Percentiles rank a stretch among this genome's conserved stretches.
phyloP scores from a whole-genome alignment of 1,284 basidiomycete species.

The Leccinum holopus region DNA sequence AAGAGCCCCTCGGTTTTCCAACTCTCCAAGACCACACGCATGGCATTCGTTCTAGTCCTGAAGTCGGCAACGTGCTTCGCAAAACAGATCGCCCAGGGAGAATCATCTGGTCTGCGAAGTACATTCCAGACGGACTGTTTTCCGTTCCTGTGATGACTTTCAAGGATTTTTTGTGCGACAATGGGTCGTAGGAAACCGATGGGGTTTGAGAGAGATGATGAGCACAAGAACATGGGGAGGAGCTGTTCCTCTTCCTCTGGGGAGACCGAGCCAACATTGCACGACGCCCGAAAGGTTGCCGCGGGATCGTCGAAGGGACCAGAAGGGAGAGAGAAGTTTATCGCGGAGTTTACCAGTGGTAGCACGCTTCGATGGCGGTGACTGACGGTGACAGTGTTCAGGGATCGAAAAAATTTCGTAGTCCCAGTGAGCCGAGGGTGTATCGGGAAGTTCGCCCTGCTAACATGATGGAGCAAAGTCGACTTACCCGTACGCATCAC shows the following conservation, averaged over 20 bases:
- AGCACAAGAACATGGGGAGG: conserved; percentile 24
- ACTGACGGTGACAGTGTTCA: not conserved
- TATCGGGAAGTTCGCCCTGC: not conserved
- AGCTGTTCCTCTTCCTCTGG: conserved; percentile 21
- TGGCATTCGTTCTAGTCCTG: conserved; percentile 17
- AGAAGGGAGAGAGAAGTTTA: conserved; percentile 26
- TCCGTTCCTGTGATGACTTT: conserved; percentile 8
- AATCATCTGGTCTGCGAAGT: conserved; percentile 13
- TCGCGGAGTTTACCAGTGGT: conserved; percentile 24
- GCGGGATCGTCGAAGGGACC: conserved; percentile 23
- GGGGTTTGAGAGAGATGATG: conserved; percentile 13
- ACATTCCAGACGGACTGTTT: conserved; percentile 21
- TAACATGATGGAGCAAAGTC: not conserved
- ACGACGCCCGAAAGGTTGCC: conserved; percentile 21
- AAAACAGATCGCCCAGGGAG: conserved; percentile 26
- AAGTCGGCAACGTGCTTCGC: conserved; percentile 18
- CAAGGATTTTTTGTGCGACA: conserved; percentile 17
- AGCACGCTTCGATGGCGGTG: conserved; percentile 14
- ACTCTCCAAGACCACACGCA: conserved; percentile 13
- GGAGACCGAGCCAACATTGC: conserved; percentile 11
- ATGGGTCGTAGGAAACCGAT: conserved; percentile 25
- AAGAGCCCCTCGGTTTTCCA: conserved; percentile 22
- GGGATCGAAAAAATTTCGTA: not conserved
- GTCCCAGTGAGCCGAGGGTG: not conserved
- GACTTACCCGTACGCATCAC: not conserved